These are phyloP conservation scores for Schoenoplectus tabernaemontani DNA, from an alignment of 202 grass and related monocot genomes.

Conservation along the genomic window DNA sequence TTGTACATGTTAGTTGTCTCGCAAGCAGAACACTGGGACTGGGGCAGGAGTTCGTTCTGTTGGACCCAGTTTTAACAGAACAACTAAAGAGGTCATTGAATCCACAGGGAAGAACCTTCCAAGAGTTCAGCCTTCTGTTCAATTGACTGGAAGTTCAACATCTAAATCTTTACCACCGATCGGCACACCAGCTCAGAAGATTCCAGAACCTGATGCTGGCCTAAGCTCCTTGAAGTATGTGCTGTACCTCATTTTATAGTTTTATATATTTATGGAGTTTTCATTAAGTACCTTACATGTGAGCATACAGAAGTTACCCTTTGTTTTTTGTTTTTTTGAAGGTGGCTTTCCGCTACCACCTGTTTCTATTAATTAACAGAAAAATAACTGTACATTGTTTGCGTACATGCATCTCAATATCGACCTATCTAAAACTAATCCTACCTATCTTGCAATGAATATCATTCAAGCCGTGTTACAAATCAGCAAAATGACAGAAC, in stretches of 20 bases:
- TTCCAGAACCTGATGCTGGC: conserved; percentile 38
- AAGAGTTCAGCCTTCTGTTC: conserved; percentile 36
- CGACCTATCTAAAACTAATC: too few species aligned
- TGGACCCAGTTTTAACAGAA: conserved; percentile 42
- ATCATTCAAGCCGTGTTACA: too few species aligned
- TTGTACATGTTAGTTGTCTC: conserved; percentile 34
- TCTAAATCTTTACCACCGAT: conserved; percentile 44
- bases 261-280: background rate
- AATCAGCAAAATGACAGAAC: too few species aligned
- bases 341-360: too few species aligned
- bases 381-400: too few species aligned
- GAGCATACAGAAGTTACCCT: background rate
- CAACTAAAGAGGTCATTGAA: conserved; percentile 24
- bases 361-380: too few species aligned
- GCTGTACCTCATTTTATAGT: conserved; percentile 18
- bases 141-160: conserved; percentile 30
- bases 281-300: background rate
- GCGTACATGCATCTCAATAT: too few species aligned
- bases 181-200: conserved; percentile 39
- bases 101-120: conserved; percentile 35
- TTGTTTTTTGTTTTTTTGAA: too few species aligned
- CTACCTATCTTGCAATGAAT: too few species aligned
- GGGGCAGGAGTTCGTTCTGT: conserved; percentile 32
- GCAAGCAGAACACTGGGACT: conserved; percentile 53
- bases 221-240: conserved; percentile 57